phyloP scores from a whole-genome alignment of 2,329 filamentous ascomycete genomes.

The Talaromyces sp. region DNA sequence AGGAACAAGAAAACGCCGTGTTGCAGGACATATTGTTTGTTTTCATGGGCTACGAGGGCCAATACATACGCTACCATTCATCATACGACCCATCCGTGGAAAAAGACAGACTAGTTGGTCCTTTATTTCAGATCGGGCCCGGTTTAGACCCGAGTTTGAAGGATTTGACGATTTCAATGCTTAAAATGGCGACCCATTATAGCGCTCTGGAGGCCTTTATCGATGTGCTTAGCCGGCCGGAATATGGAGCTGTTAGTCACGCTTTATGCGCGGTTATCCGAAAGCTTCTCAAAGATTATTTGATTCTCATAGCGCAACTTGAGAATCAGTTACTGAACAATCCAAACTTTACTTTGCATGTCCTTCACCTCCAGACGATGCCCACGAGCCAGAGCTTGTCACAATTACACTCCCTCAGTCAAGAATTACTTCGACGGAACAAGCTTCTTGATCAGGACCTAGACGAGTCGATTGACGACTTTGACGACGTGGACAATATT shows the following conservation, averaged over 20 bases:
- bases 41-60: slow-evolving; percentile 98
- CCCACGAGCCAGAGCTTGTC: slow-evolving; percentile 87
- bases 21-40: slow-evolving; percentile 90
- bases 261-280: slow-evolving; percentile 93
- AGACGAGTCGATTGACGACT: slow-evolving; percentile 67
- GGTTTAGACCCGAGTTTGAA: slow-evolving; percentile 88
- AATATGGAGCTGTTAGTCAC: slow-evolving; percentile 93
- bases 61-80: slow-evolving; percentile 84
- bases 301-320: slow-evolving; percentile 86
- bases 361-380: slow-evolving; percentile 86
- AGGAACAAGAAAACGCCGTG: slow-evolving; percentile 80
- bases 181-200: slow-evolving; percentile 93
- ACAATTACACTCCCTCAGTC: slow-evolving; percentile 81
- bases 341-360: slow-evolving; percentile 83
- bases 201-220: slow-evolving; percentile 87
- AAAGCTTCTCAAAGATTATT: slow-evolving; percentile 86
- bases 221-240: slow-evolving; percentile 86
- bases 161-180: slow-evolving; percentile 81
- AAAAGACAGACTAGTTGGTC: slow-evolving; percentile 80
- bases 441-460: slow-evolving; percentile 73
- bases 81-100: slow-evolving; percentile 80
- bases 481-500: slow-evolving; percentile 86
- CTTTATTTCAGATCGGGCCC: slow-evolving; percentile 71
- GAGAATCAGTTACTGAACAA: slow-evolving; percentile 91
- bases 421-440: slow-evolving; percentile 84